phyloP scores from a whole-genome alignment of 371 early-diverging fungal genomes.

The Syncephalastrum sp. region DNA sequence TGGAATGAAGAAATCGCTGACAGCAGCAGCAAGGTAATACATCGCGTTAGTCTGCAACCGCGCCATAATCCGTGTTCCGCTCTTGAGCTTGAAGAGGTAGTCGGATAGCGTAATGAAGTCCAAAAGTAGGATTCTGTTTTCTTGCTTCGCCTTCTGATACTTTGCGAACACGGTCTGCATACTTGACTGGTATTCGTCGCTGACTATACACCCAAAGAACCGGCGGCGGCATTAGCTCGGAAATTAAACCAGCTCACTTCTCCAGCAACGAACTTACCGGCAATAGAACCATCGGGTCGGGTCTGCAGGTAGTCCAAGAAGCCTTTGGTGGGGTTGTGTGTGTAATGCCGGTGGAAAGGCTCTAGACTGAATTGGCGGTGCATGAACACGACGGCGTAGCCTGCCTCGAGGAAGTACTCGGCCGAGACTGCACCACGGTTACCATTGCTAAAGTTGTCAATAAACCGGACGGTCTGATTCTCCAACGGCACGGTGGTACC shows the following conservation, averaged over 20 bases:
- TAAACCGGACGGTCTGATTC: constrained; percentile 95
- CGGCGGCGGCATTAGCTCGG: too few relatives aligned
- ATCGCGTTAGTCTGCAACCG: constrained; percentile 70
- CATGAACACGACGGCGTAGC: constrained; percentile 95
- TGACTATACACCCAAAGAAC: constrained; percentile 35
- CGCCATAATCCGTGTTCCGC: constrained; percentile 68
- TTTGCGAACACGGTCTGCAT: constrained; percentile 64
- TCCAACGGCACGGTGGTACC: constrained; percentile 98
- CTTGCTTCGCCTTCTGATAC: constrained; percentile 55
- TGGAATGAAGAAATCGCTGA: constrained; percentile 97
- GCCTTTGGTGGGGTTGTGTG: constrained; percentile 67
- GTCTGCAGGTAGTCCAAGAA: constrained; percentile 80
- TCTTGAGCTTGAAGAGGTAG: constrained; percentile 88
- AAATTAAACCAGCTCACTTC: too few relatives aligned
- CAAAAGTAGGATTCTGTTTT: constrained; percentile 72
- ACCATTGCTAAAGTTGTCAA: constrained; percentile 98
- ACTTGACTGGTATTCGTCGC: constrained; percentile 53
- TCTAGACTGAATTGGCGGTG: constrained; percentile 91
- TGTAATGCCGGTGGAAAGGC: constrained; percentile 91
- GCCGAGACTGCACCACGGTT: constrained; percentile 96
- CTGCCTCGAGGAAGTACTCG: constrained; percentile 89
- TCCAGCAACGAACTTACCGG: constrained; percentile 34
- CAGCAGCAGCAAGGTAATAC: constrained; percentile 98
- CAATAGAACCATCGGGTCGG: constrained; percentile 55
- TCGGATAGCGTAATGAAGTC: constrained; percentile 91